Conservation (phyloP, 306 rosid species). For the Macrotyloma uniflorum region DNA sequence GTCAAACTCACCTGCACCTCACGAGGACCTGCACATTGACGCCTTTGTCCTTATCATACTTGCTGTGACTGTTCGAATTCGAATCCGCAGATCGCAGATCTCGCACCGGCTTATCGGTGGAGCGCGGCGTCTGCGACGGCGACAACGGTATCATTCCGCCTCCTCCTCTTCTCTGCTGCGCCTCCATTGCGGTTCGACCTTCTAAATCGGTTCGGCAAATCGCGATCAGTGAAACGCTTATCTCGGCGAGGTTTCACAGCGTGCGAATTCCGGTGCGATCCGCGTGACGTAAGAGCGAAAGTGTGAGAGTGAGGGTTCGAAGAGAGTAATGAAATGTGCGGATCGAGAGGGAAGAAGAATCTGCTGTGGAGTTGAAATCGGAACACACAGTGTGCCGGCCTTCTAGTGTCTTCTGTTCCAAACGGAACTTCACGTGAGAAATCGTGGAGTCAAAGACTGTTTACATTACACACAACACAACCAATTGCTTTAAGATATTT, state of each 20-base stretch:
- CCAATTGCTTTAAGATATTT: slow-evolving; percentile 16
- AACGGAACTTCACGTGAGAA: slow-evolving; percentile 46
- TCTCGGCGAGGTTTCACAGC: background rate
- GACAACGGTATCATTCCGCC: slow-evolving; percentile 86
- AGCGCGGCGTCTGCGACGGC: slow-evolving; percentile 94
- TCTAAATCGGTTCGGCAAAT: slow-evolving; percentile 27
- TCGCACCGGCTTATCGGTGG: slow-evolving; percentile 75
- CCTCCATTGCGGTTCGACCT: slow-evolving; percentile 58
- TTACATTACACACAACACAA: slow-evolving; percentile 32
- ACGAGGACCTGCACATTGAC: slow-evolving; percentile 98
- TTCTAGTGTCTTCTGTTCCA: slow-evolving; percentile 31
- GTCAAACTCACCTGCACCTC: slow-evolving; percentile 88
- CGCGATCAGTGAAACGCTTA: slow-evolving; percentile 26
- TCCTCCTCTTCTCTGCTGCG: slow-evolving; percentile 76
- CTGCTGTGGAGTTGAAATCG: slow-evolving; percentile 18
- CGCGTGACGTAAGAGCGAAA: background rate
- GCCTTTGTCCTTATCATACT: slow-evolving; percentile 90
- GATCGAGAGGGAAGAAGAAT: slow-evolving; percentile 54
- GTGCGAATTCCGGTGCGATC: slow-evolving; percentile 12
- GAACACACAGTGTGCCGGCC: slow-evolving; percentile 60
- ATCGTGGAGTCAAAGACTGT: slow-evolving; percentile 39
- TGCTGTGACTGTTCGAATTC: slow-evolving; percentile 62
- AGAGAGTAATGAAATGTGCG: slow-evolving; percentile 33
- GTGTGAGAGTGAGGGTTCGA: background rate
- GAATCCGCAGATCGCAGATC: slow-evolving; percentile 99